Evolutionary conservation across 495 filamentous ascomycete genomes (phyloP).

Genomic region (Penicillium ucsense): DNA sequence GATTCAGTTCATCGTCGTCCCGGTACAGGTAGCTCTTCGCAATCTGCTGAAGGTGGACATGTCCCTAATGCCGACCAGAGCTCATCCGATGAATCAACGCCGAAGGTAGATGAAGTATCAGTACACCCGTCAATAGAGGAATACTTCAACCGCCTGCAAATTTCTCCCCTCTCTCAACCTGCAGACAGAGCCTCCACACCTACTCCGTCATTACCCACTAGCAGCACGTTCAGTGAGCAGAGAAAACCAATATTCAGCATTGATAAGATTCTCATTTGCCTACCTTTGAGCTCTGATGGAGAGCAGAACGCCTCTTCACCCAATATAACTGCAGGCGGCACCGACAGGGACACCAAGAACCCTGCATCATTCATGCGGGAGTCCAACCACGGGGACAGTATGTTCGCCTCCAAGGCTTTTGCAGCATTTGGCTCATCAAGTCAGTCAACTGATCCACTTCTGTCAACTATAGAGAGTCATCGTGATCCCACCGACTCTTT

Average conservation of each 20-base stretch:
- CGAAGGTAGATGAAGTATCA: constrained; percentile 18
- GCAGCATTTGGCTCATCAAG: constrained; percentile 14
- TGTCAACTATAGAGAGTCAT: constrained; percentile 3
- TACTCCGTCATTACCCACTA: constrained; percentile 7
- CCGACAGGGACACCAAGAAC: constrained; percentile 15
- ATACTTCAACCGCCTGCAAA: neutral
- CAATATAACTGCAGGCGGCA: constrained; percentile 1
- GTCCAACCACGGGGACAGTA: constrained; percentile 17
- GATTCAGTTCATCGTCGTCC: constrained; percentile 26
- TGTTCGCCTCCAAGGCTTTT: constrained; percentile 20
- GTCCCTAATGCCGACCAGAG: neutral
- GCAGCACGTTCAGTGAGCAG: constrained; percentile 18
- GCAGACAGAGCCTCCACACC: constrained; percentile 13
- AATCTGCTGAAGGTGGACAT: neutral
- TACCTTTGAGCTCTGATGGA: constrained; percentile 16
- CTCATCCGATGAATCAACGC: constrained; percentile 16
- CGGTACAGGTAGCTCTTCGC: neutral
- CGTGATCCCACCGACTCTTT: neutral
- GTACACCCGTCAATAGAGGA: neutral
- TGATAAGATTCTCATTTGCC: constrained; percentile 26
- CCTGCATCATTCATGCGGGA: constrained; percentile 12
- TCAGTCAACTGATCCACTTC: constrained; percentile 9
- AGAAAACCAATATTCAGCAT: constrained; percentile 26
- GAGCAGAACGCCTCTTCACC: constrained; percentile 2
- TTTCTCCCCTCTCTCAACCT: constrained; percentile 4